These are phyloP conservation scores for Boletus rubropictus DNA, from an alignment of 768 basidiomycete genomes.

Conservation along the genomic window DNA sequence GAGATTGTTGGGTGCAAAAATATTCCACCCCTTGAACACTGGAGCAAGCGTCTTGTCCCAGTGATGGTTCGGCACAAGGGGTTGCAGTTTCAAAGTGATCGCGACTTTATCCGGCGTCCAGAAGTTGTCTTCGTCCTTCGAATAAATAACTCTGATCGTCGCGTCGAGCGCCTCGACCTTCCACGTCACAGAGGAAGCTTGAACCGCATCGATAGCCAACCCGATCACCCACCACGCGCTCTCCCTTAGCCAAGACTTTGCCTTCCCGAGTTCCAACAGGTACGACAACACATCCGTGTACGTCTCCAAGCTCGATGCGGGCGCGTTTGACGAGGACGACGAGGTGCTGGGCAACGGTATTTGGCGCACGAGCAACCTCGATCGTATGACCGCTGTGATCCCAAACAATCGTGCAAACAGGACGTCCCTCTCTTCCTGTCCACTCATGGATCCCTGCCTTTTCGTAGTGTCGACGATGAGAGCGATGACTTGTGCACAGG, in stretches of 20 bases:
- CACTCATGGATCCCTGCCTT: slow-evolving; percentile 68
- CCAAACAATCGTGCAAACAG: slow-evolving; percentile 93
- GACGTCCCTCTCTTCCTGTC: slow-evolving; percentile 89
- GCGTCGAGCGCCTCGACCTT: slow-evolving; percentile 54
- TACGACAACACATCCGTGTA: slow-evolving; percentile 55
- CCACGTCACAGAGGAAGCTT: slow-evolving; percentile 62
- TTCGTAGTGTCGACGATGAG: slow-evolving; percentile 70
- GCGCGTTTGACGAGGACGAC: slow-evolving; percentile 49
- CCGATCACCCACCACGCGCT: slow-evolving; percentile 82
- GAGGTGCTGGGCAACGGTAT: slow-evolving; percentile 48
- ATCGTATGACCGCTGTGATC: slow-evolving; percentile 77
- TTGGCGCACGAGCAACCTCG: slow-evolving; percentile 68
- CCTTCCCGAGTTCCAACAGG: slow-evolving; percentile 65
- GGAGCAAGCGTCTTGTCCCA: slow-evolving; percentile 67
- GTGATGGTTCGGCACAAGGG: slow-evolving; percentile 49
- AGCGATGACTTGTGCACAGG: slow-evolving; percentile 69
- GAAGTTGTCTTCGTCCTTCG: slow-evolving; percentile 5
- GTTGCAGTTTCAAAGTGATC: slow-evolving; percentile 65
- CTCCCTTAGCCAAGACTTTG: slow-evolving; percentile 88
- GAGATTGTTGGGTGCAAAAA: slow-evolving; percentile 74
- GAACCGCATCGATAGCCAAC: slow-evolving; percentile 55
- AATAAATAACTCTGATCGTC: slow-evolving; percentile 48
- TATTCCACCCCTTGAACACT: slow-evolving; percentile 66
- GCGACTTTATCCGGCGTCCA: slow-evolving; percentile 94
- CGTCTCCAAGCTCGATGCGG: slow-evolving; percentile 51